Base-by-base conservation (phyloP, 768 basidiomycete genomes). In the Scleroderma citrinum region DNA sequence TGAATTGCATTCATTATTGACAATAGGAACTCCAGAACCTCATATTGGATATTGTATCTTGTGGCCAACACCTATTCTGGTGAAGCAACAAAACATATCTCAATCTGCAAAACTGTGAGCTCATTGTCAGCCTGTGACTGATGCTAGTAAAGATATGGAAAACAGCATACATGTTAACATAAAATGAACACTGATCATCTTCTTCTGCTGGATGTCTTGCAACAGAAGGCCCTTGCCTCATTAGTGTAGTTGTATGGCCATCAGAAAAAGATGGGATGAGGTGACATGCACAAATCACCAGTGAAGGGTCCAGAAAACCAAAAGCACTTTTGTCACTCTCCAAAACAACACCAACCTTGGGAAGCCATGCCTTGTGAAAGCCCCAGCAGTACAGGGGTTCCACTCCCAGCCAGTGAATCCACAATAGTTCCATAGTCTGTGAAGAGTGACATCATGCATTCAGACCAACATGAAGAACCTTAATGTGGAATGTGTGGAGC, bases 331-430 rank as follows among this genome's bases (percentile, higher is more conserved):
- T 51, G 23, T 67, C 64, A 4, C 44, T 44, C 14, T 61, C 54
- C 0, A 67, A 58, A 11, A 71, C 52, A 44, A 65, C 71, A 1
- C 61, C 59, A 12, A 70, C 42, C 30, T 59, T 62, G 6, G 67
- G 66, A 5, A 71, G 56, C 2, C 46, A 35, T 2, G 58, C 53
- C 31, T 47, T 24, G 3, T 44, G 35, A 24, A 50, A 52, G 12
- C 65, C 60, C 40, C 41, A 55, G 3, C 19, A 46, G 34, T 55
- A 46, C 1, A 52, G 50, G 2, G 56, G 58, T 26, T 68, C 64
- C 0, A 37, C 44, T 3, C 63, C 68, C 23, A 71, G 56, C 73
- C 73, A 75, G 0, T 63, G 63, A 3, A 76, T 62, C 69, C 70
- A 73, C 1, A 75, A 55, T 17, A 74, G 55, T 14, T 71, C 66